Conservation (phyloP, 371 early-diverging fungal species). For the Blakeslea trispora region DNA sequence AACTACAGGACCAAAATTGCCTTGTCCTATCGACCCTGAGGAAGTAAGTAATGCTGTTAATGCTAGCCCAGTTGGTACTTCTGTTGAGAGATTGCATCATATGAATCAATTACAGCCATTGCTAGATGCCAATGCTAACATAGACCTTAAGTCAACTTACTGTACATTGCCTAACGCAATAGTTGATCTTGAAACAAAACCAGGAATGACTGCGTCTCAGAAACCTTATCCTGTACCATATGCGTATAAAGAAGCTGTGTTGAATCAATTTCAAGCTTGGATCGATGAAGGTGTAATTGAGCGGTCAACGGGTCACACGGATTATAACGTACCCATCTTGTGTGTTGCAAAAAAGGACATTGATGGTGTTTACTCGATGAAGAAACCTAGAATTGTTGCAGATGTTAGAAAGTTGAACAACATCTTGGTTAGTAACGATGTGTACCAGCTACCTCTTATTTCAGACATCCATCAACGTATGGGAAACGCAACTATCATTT, state of each 20-base stretch:
- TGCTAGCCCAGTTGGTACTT: not conserved
- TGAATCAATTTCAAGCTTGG: not conserved
- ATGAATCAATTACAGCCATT: slow-evolving; percentile 1
- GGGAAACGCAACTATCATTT: not conserved
- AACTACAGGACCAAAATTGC: not conserved
- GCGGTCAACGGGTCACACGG: not conserved
- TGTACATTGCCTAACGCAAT: not conserved
- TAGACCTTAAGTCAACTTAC: not conserved
- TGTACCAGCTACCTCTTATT: not conserved
- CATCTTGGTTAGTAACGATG: not conserved
- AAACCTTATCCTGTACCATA: not conserved
- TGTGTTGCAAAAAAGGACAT: not conserved
- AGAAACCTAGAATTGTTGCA: slow-evolving; percentile 7
- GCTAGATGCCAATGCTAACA: not conserved
- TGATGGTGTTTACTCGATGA: not conserved
- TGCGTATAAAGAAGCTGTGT: not conserved
- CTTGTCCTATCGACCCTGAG: slow-evolving; percentile 9
- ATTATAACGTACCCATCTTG: not conserved
- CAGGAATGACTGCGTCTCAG: not conserved
- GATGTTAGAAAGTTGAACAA: slow-evolving; percentile 6
- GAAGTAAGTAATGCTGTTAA: not conserved
- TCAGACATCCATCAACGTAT: not conserved
- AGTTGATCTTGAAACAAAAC: not conserved
- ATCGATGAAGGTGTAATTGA: not conserved
- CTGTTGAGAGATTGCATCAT: not conserved